Conservation (phyloP, 768 basidiomycete genomes). For the Piloderma croceum region DNA sequence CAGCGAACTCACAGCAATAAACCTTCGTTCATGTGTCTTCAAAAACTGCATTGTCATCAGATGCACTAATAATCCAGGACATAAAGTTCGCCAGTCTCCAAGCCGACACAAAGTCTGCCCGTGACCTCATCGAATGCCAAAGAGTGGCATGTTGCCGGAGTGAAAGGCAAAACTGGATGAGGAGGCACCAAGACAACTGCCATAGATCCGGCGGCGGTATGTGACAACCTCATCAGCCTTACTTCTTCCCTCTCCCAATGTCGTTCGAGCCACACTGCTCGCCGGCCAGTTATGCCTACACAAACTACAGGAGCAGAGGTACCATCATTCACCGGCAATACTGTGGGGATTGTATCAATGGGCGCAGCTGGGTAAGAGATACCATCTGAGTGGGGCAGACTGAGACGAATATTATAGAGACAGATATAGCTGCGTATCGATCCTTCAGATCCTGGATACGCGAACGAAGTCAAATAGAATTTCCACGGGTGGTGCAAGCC, state of each 20-base stretch:
- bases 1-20: not conserved
- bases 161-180: slow-evolving; percentile 47
- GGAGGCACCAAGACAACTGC: slow-evolving; percentile 38
- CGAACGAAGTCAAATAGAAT: slow-evolving; percentile 1
- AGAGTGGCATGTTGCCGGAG: slow-evolving; percentile 37
- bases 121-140: slow-evolving; percentile 53
- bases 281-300: slow-evolving; percentile 37
- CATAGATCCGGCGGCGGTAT: slow-evolving; percentile 7
- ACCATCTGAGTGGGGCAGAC: not conserved
- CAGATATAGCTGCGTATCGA: slow-evolving; percentile 7
- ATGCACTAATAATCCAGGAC: slow-evolving; percentile 36
- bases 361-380: slow-evolving; percentile 2
- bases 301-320: slow-evolving; percentile 29
- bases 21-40: too few relatives aligned
- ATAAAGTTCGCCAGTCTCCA: slow-evolving; percentile 51
- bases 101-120: slow-evolving; percentile 44
- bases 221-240: slow-evolving; percentile 37
- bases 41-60: too few relatives aligned
- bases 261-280: slow-evolving; percentile 51
- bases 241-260: slow-evolving; percentile 44
- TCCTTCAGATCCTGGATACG: slow-evolving; percentile 7
- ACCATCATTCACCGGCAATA: too few relatives aligned
- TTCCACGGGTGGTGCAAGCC: not conserved
- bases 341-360: slow-evolving; percentile 19
- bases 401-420: slow-evolving; percentile 4